A percentile compares a stretch with the other conserved stretches of the same genome.
These are phyloP conservation scores for Xylaria telfairii DNA, from an alignment of 495 filamentous ascomycete genomes.

Conservation along the genomic window DNA sequence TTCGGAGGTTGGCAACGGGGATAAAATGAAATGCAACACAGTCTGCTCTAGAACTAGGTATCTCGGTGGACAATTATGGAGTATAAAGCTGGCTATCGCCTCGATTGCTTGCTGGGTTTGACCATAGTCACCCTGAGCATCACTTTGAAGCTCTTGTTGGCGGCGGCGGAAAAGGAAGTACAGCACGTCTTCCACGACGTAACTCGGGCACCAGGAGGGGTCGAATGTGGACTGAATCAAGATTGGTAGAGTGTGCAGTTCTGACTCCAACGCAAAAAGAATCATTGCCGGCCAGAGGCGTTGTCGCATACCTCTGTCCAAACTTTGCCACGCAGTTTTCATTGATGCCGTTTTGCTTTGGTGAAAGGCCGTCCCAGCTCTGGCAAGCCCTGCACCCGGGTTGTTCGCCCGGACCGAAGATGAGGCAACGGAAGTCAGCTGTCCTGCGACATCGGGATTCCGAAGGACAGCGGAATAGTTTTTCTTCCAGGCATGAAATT, in stretches of 20 bases:
- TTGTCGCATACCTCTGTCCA: constrained; percentile 39
- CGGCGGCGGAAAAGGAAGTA: constrained; percentile 45
- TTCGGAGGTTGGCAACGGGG: constrained; percentile 9
- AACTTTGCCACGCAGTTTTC: constrained; percentile 48
- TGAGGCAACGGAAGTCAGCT: too few relatives aligned
- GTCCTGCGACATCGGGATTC: neutral
- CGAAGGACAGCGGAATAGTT: neutral
- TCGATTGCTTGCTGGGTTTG: constrained; percentile 22
- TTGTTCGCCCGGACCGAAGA: neutral
- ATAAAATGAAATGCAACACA: constrained; percentile 26
- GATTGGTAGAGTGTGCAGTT: constrained; percentile 47
- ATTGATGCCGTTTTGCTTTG: constrained; percentile 34
- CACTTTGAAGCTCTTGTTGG: neutral
- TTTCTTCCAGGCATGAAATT: constrained; percentile 35
- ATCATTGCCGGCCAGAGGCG: constrained; percentile 59
- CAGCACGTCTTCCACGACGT: constrained; percentile 60
- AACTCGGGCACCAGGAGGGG: constrained; percentile 49
- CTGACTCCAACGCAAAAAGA: constrained; percentile 56
- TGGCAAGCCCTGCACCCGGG: neutral
- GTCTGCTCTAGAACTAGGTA: constrained; percentile 33
- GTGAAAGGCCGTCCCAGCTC: neutral
- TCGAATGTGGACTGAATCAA: constrained; percentile 59
- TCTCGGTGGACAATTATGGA: constrained; percentile 30
- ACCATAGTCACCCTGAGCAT: constrained; percentile 32
- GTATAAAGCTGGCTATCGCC: constrained; percentile 30